Base-by-base conservation (phyloP, 2,329 filamentous ascomycete genomes). In the Fusarium torulosum region DNA sequence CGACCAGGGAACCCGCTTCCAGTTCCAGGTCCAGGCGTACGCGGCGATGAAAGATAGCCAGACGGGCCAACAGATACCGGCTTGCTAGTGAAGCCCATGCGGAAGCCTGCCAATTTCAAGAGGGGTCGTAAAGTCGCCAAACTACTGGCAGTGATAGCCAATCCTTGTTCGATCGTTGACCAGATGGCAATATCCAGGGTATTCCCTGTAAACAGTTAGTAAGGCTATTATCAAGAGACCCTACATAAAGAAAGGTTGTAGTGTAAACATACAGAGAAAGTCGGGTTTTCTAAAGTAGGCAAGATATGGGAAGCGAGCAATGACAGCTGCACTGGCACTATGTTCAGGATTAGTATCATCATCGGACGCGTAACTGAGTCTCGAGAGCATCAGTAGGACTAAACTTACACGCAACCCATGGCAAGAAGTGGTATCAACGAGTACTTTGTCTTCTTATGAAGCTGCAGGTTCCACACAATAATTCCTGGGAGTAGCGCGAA, bases 381-480 rank as follows among this genome's bases (percentile, higher is more conserved):
- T 25, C 25, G 25, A 10, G 25, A 25, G 3, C 2, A 7, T 11
- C 6, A 1, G 6, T 5, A 8, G 23, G 9, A 6, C 9, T 7
- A 4, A 14, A 72, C 74, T 57, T 74, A 76, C 80, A 82, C 69
- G 59, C 86, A 85, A 17, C 85, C 88, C 75, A 88, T 79, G 4
- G 81, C 82, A 31, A 89, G 75, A 38, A 89, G 80, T 6, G 79
- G 79, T 3, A 81, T 82, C 25, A 88, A 73, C 0, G 83, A 78
- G 4, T 79, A 40, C 69, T 88, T 88, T 0, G 82, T 83, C 44
- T 77, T 79, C 3, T 65, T 68, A 37, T 81, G 80, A 76, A 89
- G 84, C 45, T 87, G 80, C 17, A 88, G 67, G 14, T 81, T 79
- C 78, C 80, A 83, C 0, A 89, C 78, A 6, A 89, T 79, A 56